These are phyloP conservation scores for Fusarium compactum DNA, from an alignment of 2,329 filamentous ascomycete species.

Conservation along the genomic window DNA sequence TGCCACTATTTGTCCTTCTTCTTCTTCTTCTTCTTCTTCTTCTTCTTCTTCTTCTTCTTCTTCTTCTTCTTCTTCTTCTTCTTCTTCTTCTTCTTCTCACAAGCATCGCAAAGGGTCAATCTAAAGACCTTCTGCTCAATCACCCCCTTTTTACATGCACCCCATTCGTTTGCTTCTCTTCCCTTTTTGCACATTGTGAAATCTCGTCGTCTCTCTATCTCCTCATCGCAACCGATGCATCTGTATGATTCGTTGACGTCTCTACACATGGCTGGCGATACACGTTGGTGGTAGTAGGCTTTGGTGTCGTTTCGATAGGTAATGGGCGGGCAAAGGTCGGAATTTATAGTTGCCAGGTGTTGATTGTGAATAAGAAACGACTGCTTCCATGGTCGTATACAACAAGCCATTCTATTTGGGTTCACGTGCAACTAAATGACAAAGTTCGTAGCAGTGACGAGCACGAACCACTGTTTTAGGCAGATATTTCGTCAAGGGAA, in stretches of 20 bases:
- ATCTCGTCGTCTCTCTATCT: neutral
- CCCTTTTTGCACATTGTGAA: slow-evolving; percentile 6
- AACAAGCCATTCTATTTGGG: fast-evolving
- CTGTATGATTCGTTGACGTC: neutral
- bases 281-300: fast-evolving
- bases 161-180: neutral
- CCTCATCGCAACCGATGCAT: neutral
- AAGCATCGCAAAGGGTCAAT: neutral
- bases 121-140: neutral
- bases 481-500: fast-evolving
- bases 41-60: no score
- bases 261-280: neutral
- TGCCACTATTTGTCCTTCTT: neutral
- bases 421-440: no score
- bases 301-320: fast-evolving
- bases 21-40: no score
- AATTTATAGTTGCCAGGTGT: no score
- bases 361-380: no score
- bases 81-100: neutral
- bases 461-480: no score
- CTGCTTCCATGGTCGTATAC: no score
- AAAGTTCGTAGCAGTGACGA: no score
- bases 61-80: no score
- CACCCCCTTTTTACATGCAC: neutral
- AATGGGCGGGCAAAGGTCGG: fast-evolving